Base-by-base conservation (phyloP, 371 early-diverging fungal species). In the Syncephalastrum sp. region DNA sequence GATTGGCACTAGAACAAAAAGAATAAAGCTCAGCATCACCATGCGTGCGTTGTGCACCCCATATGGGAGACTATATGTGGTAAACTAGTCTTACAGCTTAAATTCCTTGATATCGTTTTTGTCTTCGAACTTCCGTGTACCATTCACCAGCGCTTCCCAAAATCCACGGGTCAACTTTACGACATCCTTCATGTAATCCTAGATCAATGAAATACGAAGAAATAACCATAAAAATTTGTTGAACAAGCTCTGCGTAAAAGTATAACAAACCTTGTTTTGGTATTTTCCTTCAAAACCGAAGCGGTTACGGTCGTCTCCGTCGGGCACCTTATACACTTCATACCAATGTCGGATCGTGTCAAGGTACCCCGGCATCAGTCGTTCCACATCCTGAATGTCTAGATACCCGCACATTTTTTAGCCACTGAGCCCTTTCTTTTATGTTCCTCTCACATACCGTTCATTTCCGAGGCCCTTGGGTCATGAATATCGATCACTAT, bases 241-340 rank as follows among this genome's bases (percentile, higher is more conserved):
- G 4, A n/a, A 25, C 33, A 33, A 19, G 54, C 38, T 45, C 7
- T 44, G 16, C 15, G 42, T 8, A 52, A 3, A 14, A 29, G 17
- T 49, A n/a, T 14, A 29, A 41, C 42, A 19, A 64, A 82, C 84
- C 64, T 82, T 90, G 77, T 90, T 84, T 74, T 89, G 84, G 61
- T 90, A 85, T 68, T 90, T 82, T 48, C 94, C 98, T 61, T 84
- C 76, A 81, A 98, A 95, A 12, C 91, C 96, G 77, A 97, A 93
- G 59, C 74, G 72, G 79, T 98, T 98, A 68, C 84, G 84, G 51
- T 87, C 85, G 73, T 93, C 91, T 50, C 94, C 94, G 72, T 89
- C 89, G 25, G 97, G 95, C 59, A 94, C 82, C 81, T 98, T 96
- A 84, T 97, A 96, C 60, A 87, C 82, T 59, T 83, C 82, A 82